Percentiles rank a stretch among this genome's conserved stretches.
These are phyloP conservation scores for Pseudohalonectria lignicola DNA, from an alignment of 2,329 filamentous ascomycete species.

Conservation along the genomic window DNA sequence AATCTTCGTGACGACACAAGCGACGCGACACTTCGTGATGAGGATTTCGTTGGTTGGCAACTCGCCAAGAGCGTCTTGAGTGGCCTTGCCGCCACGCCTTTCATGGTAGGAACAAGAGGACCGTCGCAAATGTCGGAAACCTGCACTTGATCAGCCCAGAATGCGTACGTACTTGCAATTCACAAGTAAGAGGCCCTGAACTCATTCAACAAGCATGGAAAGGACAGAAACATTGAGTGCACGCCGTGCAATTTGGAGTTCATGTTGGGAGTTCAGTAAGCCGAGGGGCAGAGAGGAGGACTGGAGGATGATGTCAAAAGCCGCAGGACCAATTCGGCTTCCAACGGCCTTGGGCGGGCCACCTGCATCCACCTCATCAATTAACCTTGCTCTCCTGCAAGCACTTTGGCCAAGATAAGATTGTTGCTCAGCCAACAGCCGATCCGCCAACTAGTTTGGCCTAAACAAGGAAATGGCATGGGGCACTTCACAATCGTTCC, in stretches of 20 bases:
- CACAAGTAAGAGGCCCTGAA: too few species aligned
- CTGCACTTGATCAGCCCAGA: too few species aligned
- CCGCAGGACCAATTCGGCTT: slow-evolving; percentile 2
- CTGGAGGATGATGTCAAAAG: too few species aligned
- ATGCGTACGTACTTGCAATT: too few species aligned
- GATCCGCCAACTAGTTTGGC: neutral
- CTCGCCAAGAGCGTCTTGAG: slow-evolving; percentile 1
- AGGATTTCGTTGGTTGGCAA: neutral
- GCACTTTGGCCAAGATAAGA: slow-evolving; percentile 15
- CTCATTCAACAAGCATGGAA: too few species aligned
- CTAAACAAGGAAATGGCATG: slow-evolving; percentile 6
- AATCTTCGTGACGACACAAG: slow-evolving; percentile 21
- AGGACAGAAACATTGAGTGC: too few species aligned
- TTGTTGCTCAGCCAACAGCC: slow-evolving; percentile 29
- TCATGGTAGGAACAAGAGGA: too few species aligned
- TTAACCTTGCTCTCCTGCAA: neutral
- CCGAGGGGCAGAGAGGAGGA: too few species aligned
- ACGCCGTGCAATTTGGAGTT: too few species aligned
- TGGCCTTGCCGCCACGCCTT: neutral
- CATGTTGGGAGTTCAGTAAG: too few species aligned
- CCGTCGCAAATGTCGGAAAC: neutral
- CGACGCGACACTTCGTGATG: too few species aligned
- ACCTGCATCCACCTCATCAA: neutral
- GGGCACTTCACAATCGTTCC: too few species aligned
- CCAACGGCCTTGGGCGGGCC: slow-evolving; percentile 3